These are phyloP conservation scores for Coniochaeta sp. DNA, from an alignment of 2,329 filamentous ascomycete species.

Conservation along the genomic window DNA sequence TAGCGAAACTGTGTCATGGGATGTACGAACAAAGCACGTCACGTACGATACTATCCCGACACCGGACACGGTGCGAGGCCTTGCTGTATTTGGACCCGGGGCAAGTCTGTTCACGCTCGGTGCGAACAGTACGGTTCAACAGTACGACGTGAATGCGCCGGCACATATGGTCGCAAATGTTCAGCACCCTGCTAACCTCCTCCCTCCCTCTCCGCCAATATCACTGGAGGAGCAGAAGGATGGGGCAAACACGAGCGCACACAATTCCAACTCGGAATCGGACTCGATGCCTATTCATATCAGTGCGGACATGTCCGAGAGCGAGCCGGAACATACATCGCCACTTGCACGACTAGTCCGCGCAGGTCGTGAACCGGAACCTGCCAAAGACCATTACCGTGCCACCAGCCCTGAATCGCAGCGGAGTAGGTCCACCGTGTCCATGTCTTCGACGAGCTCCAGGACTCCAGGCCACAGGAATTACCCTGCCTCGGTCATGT, in stretches of 20 bases:
- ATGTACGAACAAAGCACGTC: slow-evolving; percentile 96
- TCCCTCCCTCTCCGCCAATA: slow-evolving; percentile 76
- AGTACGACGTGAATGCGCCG: slow-evolving; percentile 86
- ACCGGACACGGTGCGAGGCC: slow-evolving; percentile 68
- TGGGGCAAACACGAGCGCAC: slow-evolving; percentile 36
- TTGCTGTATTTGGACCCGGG: slow-evolving; percentile 82
- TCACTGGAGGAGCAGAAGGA: slow-evolving; percentile 66
- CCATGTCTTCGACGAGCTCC: slow-evolving; percentile 51
- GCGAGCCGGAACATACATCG: slow-evolving; percentile 70
- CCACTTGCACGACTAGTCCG: slow-evolving; percentile 69
- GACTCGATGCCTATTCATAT: slow-evolving; percentile 47
- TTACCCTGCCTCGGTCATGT: slow-evolving; percentile 42
- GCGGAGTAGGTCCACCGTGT: slow-evolving; percentile 46
- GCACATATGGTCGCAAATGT: slow-evolving; percentile 77
- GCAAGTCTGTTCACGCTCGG: slow-evolving; percentile 90
- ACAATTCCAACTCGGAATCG: slow-evolving; percentile 29
- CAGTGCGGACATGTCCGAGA: slow-evolving; percentile 57
- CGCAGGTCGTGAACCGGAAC: slow-evolving; percentile 54
- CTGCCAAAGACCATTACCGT: slow-evolving; percentile 53
- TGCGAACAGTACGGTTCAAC: slow-evolving; percentile 81
- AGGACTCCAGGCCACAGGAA: slow-evolving; percentile 34
- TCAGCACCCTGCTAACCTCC: slow-evolving; percentile 72
- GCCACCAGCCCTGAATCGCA: slow-evolving; percentile 57
- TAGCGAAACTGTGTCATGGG: slow-evolving; percentile 90
- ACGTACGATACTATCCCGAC: slow-evolving; percentile 85